phyloP scores from a whole-genome alignment of 345 rosid species.

The Boechera retrofracta region DNA sequence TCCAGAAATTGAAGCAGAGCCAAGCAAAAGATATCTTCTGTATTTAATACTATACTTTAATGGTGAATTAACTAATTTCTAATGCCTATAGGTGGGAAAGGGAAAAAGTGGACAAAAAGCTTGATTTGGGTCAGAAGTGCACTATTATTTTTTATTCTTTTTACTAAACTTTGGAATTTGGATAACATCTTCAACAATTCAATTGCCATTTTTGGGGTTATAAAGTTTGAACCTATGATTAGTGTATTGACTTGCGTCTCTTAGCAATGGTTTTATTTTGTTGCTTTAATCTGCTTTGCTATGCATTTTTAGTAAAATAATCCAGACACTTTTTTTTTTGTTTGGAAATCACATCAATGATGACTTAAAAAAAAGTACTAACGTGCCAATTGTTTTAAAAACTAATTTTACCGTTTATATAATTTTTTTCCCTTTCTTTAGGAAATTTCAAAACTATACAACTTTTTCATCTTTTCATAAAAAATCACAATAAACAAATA shows the following conservation, averaged over 20 bases:
- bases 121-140: constrained; percentile 24
- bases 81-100: constrained; percentile 19
- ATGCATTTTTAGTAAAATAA: too few relatives aligned
- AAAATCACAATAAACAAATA: neutral
- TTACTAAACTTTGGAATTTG: neutral
- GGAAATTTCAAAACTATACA: neutral
- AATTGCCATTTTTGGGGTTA: neutral
- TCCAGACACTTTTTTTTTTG: too few relatives aligned
- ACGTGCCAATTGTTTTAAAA: neutral
- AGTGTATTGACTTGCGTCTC: constrained; percentile 11
- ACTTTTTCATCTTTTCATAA: neutral
- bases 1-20: constrained; percentile 3
- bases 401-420: neutral
- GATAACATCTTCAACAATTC: constrained; percentile 15
- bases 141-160: neutral
- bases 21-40: too few relatives aligned
- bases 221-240: constrained; percentile 22
- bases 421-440: too few relatives aligned
- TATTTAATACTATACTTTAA: constrained; percentile 8
- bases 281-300: constrained; percentile 2
- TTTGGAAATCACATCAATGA: neutral
- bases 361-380: neutral
- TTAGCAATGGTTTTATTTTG: neutral
- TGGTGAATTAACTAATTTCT: constrained; percentile 4
- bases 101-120: constrained; percentile 8